These are phyloP conservation scores for Yarrowia deformans DNA, from an alignment of 805 yeast species.

Conservation along the genomic window DNA sequence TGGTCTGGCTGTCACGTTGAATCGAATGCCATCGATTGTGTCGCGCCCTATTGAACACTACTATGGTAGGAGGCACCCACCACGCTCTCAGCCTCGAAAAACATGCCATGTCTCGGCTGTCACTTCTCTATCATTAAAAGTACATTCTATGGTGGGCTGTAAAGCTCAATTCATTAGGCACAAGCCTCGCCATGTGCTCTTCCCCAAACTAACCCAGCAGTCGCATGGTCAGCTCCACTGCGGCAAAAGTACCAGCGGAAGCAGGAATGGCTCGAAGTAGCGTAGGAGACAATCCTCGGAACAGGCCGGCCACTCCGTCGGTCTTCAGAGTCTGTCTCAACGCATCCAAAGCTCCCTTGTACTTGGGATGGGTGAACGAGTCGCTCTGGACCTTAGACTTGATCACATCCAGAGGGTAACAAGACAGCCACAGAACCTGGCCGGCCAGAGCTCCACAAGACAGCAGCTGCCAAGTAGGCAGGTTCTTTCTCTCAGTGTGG, in stretches of 20 bases:
- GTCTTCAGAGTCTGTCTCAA: constrained; percentile 55
- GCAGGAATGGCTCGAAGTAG: constrained; percentile 68
- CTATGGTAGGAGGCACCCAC: no score
- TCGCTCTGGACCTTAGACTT: constrained; percentile 67
- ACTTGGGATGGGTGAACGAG: constrained; percentile 52
- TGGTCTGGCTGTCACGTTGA: no score
- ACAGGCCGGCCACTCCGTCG: constrained; percentile 60
- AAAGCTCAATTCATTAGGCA: background rate
- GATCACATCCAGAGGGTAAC: constrained; percentile 71
- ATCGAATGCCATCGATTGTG: no score
- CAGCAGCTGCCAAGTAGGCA: constrained; percentile 64
- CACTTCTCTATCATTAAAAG: constrained; percentile 28
- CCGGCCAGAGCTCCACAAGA: constrained; percentile 70
- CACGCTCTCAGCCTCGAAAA: background rate
- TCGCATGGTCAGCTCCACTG: constrained; percentile 72
- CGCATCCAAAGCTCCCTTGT: constrained; percentile 55
- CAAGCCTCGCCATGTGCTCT: no score
- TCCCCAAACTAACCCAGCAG: constrained; percentile 46
- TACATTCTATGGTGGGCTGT: background rate
- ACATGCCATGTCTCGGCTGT: background rate
- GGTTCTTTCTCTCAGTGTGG: constrained; percentile 53
- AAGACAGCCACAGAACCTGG: constrained; percentile 73
- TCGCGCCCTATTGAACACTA: no score
- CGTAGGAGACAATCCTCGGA: constrained; percentile 65
- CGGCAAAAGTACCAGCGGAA: constrained; percentile 79